Evolutionary conservation across 2,329 filamentous ascomycete species (phyloP).

Genomic region (Fusarium sp.): DNA sequence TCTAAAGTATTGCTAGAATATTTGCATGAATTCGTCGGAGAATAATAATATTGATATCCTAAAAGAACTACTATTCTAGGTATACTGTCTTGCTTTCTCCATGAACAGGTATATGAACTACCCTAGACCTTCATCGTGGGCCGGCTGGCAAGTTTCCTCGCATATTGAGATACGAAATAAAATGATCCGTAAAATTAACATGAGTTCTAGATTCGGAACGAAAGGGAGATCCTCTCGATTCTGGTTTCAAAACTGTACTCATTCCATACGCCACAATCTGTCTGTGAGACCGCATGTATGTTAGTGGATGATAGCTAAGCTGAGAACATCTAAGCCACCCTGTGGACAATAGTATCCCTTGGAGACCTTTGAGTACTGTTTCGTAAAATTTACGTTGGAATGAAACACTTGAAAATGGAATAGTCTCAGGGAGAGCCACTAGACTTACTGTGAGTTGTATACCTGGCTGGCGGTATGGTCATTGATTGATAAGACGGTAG

Average conservation of each 20-base stretch:
- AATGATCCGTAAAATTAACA: background rate
- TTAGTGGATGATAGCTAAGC: background rate
- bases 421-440: background rate
- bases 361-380: background rate
- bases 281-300: background rate
- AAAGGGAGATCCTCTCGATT: background rate
- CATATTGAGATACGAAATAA: background rate
- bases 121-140: no score
- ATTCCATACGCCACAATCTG: background rate
- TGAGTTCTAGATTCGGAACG: background rate
- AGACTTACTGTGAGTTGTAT: background rate
- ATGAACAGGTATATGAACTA: no score
- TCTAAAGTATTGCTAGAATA: no score
- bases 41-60: no score
- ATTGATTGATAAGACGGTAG: no score
- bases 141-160: background rate
- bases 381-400: no score
- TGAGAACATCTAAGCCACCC: background rate
- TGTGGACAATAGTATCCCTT: background rate
- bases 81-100: no score
- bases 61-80: no score
- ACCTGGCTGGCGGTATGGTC: background rate
- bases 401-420: background rate
- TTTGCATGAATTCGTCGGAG: no score
- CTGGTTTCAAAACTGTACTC: background rate